Evolutionary conservation across 352 stramenopile species (phyloP).

Genomic region (Blastocystis sp.): DNA sequence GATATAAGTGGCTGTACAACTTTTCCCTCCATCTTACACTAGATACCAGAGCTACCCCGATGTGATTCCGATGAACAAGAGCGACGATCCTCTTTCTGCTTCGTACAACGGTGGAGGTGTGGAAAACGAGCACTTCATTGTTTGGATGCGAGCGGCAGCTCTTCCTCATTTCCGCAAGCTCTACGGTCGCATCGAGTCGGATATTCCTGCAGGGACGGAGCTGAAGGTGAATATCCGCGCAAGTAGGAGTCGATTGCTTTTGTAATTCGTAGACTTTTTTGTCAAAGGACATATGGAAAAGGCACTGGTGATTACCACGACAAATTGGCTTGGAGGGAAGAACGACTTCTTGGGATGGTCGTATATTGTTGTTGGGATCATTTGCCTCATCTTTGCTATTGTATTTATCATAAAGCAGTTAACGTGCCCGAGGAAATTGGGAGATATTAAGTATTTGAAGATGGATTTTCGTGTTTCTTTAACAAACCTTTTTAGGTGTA

Average conservation of each 20-base stretch:
- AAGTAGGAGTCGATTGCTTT: background rate
- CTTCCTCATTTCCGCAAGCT: slow-evolving; percentile 97
- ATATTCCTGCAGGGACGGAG: slow-evolving; percentile 72
- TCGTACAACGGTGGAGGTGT: slow-evolving; percentile 49
- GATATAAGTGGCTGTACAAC: slow-evolving; percentile 67
- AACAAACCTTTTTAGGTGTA: background rate
- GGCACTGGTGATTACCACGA: slow-evolving; percentile 88
- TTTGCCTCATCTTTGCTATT: slow-evolving; percentile 84
- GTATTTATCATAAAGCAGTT: slow-evolving; percentile 92
- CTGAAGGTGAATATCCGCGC: slow-evolving; percentile 63
- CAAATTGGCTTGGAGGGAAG: slow-evolving; percentile 88
- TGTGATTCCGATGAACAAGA: slow-evolving; percentile 48
- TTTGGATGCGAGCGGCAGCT: slow-evolving; percentile 97
- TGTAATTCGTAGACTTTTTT: slow-evolving; percentile 23
- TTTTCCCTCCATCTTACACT: background rate
- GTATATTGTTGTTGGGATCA: slow-evolving; percentile 87
- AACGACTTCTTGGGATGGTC: slow-evolving; percentile 89
- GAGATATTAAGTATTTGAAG: slow-evolving; percentile 53
- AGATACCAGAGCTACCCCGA: slow-evolving; percentile 56
- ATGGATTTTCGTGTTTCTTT: slow-evolving; percentile 55
- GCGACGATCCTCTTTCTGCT: slow-evolving; percentile 7
- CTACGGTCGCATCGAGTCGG: slow-evolving; percentile 92
- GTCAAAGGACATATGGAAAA: slow-evolving; percentile 70
- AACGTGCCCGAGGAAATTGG: slow-evolving; percentile 73
- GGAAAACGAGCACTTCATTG: slow-evolving; percentile 97